phyloP scores from a whole-genome alignment of 2,329 filamentous ascomycete genomes.

The Huntiella abstrusa region DNA sequence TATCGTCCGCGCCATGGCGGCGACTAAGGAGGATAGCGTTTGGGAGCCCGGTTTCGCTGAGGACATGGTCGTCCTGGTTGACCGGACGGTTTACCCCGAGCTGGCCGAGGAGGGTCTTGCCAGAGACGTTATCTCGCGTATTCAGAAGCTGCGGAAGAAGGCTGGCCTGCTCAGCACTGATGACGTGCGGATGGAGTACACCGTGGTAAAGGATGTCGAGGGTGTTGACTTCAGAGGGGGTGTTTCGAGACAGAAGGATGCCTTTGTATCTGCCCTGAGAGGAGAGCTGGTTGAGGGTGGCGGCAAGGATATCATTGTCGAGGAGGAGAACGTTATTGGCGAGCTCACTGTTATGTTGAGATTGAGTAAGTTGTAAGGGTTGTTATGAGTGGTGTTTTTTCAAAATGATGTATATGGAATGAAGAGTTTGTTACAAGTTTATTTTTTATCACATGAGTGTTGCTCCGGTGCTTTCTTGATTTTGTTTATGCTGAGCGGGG shows the following conservation, averaged over 20 bases:
- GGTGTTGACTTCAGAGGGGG: slow-evolving; percentile 51
- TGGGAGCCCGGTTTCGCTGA: slow-evolving; percentile 15
- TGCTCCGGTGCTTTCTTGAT: no score
- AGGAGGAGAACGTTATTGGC: slow-evolving; percentile 75
- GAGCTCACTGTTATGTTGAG: slow-evolving; percentile 64
- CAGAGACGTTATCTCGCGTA: slow-evolving; percentile 79
- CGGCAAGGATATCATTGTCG: slow-evolving; percentile 37
- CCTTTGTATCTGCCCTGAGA: slow-evolving; percentile 60
- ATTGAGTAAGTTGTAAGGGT: slow-evolving; percentile 47
- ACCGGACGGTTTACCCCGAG: slow-evolving; percentile 64
- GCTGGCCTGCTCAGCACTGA: slow-evolving; percentile 79
- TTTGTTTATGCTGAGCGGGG: no score
- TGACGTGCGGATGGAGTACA: slow-evolving; percentile 89
- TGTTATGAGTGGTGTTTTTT: no score
- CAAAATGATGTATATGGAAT: no score
- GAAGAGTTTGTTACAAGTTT: no score
- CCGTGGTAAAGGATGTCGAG: slow-evolving; percentile 60
- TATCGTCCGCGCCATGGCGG: slow-evolving; percentile 14
- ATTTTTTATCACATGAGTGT: no score
- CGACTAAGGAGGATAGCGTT: slow-evolving; percentile 5
- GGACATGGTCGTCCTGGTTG: slow-evolving; percentile 68
- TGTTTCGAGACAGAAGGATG: slow-evolving; percentile 46
- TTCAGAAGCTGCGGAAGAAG: slow-evolving; percentile 87
- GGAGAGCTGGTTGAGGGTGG: slow-evolving; percentile 44
- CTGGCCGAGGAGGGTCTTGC: slow-evolving; percentile 76